Conservation (phyloP, 2,329 filamentous ascomycete species). For the Trichophyton equinum region DNA sequence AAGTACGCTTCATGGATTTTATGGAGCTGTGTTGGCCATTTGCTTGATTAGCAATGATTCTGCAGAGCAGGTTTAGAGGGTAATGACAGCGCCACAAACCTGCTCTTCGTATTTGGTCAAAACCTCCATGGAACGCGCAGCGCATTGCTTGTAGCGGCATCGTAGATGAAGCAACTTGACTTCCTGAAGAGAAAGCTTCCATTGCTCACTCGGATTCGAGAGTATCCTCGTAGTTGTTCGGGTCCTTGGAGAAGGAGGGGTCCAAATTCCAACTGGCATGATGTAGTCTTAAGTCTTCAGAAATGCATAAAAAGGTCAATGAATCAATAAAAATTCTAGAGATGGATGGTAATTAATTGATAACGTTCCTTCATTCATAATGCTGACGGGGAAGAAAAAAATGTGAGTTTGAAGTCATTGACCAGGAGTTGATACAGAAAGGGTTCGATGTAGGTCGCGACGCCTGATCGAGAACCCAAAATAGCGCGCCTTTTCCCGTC, state of each 20-base stretch:
- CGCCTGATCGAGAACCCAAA: no score
- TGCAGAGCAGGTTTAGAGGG: not conserved
- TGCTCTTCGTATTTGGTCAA: conserved; percentile 18
- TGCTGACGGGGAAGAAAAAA: not conserved
- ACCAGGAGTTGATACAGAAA: not conserved
- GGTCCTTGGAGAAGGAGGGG: not conserved
- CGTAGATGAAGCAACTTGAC: conserved; percentile 28
- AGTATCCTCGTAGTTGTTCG: conserved; percentile 5
- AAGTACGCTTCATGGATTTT: conserved; percentile 29
- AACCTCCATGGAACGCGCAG: conserved; percentile 22
- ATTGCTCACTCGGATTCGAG: conserved; percentile 26
- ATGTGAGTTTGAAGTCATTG: not conserved
- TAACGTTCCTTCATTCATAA: not conserved
- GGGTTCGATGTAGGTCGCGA: not conserved
- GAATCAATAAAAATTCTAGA: not conserved
- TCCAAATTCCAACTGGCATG: not conserved
- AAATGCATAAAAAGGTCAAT: not conserved
- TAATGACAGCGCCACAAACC: conserved; percentile 15
- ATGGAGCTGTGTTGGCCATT: conserved; percentile 20
- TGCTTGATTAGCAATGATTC: conserved; percentile 7
- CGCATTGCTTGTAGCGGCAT: conserved; percentile 32
- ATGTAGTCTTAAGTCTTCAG: not conserved
- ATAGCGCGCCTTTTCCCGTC: not conserved
- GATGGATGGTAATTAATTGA: not conserved
- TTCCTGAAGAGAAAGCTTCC: conserved; percentile 22